Conservation (phyloP, 305 asterid species). For the Rubia peregrina region DNA sequence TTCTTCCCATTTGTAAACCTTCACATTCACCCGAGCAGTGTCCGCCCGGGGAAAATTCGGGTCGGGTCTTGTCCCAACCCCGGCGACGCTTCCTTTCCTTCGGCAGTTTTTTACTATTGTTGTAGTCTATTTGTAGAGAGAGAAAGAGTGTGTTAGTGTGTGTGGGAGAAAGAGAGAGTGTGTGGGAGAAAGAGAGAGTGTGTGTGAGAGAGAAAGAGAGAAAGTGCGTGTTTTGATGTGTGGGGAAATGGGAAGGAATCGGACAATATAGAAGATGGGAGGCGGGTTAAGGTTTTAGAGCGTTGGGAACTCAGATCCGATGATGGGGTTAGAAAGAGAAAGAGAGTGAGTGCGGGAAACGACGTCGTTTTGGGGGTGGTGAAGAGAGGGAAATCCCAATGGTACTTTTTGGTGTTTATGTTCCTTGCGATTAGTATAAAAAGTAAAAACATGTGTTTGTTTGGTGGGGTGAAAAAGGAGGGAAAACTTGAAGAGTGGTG, state of each 20-base stretch:
- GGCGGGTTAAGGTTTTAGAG: constrained; percentile 26
- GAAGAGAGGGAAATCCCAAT: neutral
- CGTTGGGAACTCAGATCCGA: constrained; percentile 66
- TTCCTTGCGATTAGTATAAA: neutral
- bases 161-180: constrained; percentile 13
- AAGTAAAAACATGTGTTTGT: too few relatives aligned
- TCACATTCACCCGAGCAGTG: constrained; percentile 11
- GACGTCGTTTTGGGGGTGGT: neutral
- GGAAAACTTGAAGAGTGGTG: neutral
- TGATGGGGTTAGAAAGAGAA: constrained; percentile 29
- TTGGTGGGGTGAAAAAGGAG: neutral
- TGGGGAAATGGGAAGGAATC: constrained; percentile 42
- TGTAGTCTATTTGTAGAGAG: constrained; percentile 8
- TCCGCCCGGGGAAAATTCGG: constrained; percentile 16
- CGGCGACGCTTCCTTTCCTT: neutral
- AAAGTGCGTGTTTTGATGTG: constrained; percentile 24
- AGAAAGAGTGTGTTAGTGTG: constrained; percentile 13
- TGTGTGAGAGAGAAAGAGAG: constrained; percentile 13
- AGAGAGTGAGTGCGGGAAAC: constrained; percentile 19
- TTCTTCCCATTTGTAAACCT: constrained; percentile 15
- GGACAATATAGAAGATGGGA: constrained; percentile 40
- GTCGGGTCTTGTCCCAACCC: constrained; percentile 17
- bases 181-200: too few relatives aligned
- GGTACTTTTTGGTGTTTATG: neutral
- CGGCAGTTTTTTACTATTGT: neutral